Base-by-base conservation (phyloP, 495 filamentous ascomycete genomes). In the Eremomyces bilateralis region DNA sequence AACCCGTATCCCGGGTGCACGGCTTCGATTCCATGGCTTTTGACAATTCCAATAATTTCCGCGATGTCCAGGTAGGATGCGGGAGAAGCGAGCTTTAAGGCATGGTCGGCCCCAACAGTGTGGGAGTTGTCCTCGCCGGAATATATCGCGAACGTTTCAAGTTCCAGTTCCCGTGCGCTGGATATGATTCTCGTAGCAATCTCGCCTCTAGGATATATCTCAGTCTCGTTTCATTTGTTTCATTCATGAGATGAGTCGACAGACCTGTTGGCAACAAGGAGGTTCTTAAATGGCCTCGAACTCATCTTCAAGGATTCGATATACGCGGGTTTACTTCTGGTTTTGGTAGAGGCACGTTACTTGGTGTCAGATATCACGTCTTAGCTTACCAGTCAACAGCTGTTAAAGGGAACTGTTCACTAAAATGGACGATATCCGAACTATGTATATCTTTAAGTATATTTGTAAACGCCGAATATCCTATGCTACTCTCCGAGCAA, bases 1-100 rank as follows among this genome's bases (percentile, higher is more conserved):
- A 73, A 74, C 6, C 69, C 69, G 52, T 74, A 74, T 0, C 69
- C 69, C 0, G 69, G 68, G 43, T 72, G 67, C 3, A 73, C 53
- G 10, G 64, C 51, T 38, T 73, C 63, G n/a, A 71, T 63, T 0
- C 41, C 42, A 43, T 71, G 47, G 29, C 62, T 51, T 37, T 59
- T 57, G 4, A 37, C 62, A 16, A 70, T 32, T 1, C 50, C 40
- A 11, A 71, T 47, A 0, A 73, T 45, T 4, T 53, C 37, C 10
- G 50, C 29, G 21, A 69, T 61, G 43, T 68, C 54, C 31, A 67
- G 46, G 48, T 70, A 72, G 2, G 59, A 54, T 1, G 58, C 46
- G 12, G 67, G 48, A 1, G 64, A 64, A 2, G 54, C 41, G n/a
- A 73, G 47, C 24, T 55, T 44, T 21, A 71, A 44, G 15, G 53